Base-by-base conservation (phyloP, 176 grass and related monocot genomes). In the Oryza meridionalis region DNA sequence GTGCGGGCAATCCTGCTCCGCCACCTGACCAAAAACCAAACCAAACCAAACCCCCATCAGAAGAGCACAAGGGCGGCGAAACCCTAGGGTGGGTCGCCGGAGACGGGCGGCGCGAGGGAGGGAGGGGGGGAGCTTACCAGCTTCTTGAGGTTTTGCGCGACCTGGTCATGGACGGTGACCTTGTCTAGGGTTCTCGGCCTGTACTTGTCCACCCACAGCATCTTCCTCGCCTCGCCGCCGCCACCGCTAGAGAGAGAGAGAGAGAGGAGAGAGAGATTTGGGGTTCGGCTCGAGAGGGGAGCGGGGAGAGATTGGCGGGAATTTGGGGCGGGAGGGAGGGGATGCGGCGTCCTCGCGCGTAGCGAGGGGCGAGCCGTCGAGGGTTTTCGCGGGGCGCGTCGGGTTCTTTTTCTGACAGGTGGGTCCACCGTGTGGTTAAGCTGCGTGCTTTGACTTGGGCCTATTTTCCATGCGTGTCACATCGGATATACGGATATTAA, bases 181-280 rank as follows among this genome's bases (percentile, higher is more conserved):
- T 94, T 96, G 65, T 94, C 96, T 43, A 99, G 93, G 89, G 93
- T 89, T 76, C 88, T 93, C 0, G 93, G 96, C 64, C 96, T 88
- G 91, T 99, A 91, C 91, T 99, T 96, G 96, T 99, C 96, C 69
- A 99, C 96, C 93, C 96, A 99, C 89, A 99, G 70, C 96, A 99
- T 99, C 77, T 84, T 98, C 32, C 42, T 24, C 17, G 55, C 44
- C 59, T n/a, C 80, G 42, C 44, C 78, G 21, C 35, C 68, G 15
- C 68, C 15, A 13, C 38, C 38, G 65, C 4, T 25, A 16, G 58
- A 11, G 27, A 62, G 70, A 5, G 61, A 43, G 69, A 32, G 49
- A 9, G 13, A 9, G 40, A 29, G 43, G 14, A 9, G 17, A 3
- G 26, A 21, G 5, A 5, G 83, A 67, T 73, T 82, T 82, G 58